Percentiles rank a stretch among this genome's conserved stretches.
Evolutionary conservation across 768 basidiomycete genomes (phyloP).

Genomic region (Russula earlei): DNA sequence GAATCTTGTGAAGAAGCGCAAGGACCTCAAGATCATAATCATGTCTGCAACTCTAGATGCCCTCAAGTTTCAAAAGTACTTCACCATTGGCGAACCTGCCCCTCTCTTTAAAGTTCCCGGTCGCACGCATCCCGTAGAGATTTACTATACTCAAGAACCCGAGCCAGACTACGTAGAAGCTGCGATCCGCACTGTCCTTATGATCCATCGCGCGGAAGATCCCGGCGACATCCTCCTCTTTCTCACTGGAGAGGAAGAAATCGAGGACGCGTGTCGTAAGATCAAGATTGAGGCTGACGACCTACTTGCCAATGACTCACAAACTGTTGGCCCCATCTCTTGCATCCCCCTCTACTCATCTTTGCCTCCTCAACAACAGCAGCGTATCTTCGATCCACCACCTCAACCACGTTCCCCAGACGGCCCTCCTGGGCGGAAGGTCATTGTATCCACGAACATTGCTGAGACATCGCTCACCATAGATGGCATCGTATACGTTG

Average conservation of each 20-base stretch:
- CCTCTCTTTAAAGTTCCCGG: slow-evolving; percentile 89
- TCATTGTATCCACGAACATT: slow-evolving; percentile 93
- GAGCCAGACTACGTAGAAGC: slow-evolving; percentile 97
- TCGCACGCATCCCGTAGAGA: slow-evolving; percentile 90
- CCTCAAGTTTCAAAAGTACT: slow-evolving; percentile 94
- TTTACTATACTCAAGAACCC: slow-evolving; percentile 87
- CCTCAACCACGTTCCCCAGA: slow-evolving; percentile 50
- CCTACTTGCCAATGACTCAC: slow-evolving; percentile 57
- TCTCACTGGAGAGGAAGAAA: slow-evolving; percentile 97
- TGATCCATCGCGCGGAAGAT: slow-evolving; percentile 95
- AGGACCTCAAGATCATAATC: slow-evolving; percentile 92
- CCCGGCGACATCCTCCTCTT: slow-evolving; percentile 90
- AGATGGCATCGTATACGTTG: slow-evolving; percentile 98
- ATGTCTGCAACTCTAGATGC: slow-evolving; percentile 99
- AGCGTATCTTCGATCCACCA: slow-evolving; percentile 89
- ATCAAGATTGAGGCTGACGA: slow-evolving; percentile 89
- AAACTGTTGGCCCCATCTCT: slow-evolving; percentile 72
- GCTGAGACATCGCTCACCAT: slow-evolving; percentile 97
- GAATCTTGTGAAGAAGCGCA: slow-evolving; percentile 62
- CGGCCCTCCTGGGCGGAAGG: slow-evolving; percentile 83
- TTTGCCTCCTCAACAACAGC: slow-evolving; percentile 89
- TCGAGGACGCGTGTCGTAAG: slow-evolving; percentile 91
- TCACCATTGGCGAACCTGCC: slow-evolving; percentile 44
- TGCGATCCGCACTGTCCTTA: slow-evolving; percentile 89
- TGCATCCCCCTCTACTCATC: slow-evolving; percentile 95